Base-by-base conservation (phyloP, 148 eudicot genomes). In the Cornus controversa region DNA sequence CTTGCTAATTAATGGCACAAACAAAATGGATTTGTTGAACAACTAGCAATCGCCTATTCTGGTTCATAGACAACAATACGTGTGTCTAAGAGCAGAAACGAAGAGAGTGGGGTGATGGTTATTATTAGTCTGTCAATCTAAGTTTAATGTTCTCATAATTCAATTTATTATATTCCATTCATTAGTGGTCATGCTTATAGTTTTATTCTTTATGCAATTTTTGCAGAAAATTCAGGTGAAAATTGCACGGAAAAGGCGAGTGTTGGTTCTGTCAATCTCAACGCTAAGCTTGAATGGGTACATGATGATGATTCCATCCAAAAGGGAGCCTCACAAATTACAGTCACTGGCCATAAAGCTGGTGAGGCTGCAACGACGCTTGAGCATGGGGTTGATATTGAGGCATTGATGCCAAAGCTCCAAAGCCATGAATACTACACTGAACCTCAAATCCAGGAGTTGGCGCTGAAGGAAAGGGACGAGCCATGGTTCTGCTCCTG, bases 401-500 rank as follows among this genome's bases (percentile, higher is more conserved):
- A 66, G 34, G 77, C 72, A 63, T 65, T 83, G 77, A 65, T 88
- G 79, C 92, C 94, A 77, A 87, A 88, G 83, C 90, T 93, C 37
- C 70, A 68, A 45, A 79, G 71, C 69, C 67, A 81, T 34, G 91
- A 86, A 66, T 89, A 93, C 72, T 91, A 87, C 75, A 88, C 88
- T 4, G 80, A 88, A 42, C 94, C 94, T 24, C 67, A 53, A 47
- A 83, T 91, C 45, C 66, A 76, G 45, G 90, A 89, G 70, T 63
- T 93, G 42, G 79, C 76, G 65, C 78, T 74, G 22, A 85, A 75
- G 60, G 96, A 90, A 82, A 85, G 66, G 74, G 63, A 60, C 5
- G 80, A 86, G 67, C 88, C 94, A 16, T 92, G 94, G 47, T 90
- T 66, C 75, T 87, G 89, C 83, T 47, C 76, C 73, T 89, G 40